Evolutionary conservation across 2,329 filamentous ascomycete genomes (phyloP).

Genomic region (Penicillium psychrosexuale): DNA sequence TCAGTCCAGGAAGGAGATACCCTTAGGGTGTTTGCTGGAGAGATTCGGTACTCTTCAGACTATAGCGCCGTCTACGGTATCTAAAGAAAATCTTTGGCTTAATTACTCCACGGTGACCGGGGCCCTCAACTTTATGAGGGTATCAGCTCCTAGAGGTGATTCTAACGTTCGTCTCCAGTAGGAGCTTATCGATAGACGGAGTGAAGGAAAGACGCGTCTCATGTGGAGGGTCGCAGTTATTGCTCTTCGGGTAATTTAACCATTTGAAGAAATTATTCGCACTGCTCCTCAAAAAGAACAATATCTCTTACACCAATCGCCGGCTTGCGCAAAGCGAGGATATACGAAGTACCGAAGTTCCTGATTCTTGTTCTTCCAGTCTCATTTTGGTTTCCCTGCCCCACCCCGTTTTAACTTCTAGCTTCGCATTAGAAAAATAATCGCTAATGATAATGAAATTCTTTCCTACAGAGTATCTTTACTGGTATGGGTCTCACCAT

Average conservation of each 20-base stretch:
- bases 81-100: slow-evolving; percentile 7
- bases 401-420: no score
- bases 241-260: neutral
- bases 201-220: neutral
- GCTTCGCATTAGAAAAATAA: no score
- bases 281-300: slow-evolving; percentile 3
- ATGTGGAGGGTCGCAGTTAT: slow-evolving; percentile 1
- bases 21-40: neutral
- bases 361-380: neutral
- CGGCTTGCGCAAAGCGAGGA: neutral
- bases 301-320: slow-evolving; percentile 1
- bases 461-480: no score
- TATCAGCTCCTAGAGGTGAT: neutral
- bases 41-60: neutral
- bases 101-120: slow-evolving; percentile 9
- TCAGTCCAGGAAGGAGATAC: neutral
- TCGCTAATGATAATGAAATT: no score
- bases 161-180: slow-evolving; percentile 1
- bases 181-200: neutral
- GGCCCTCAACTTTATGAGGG: neutral
- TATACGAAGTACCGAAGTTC: neutral
- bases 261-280: slow-evolving; percentile 1
- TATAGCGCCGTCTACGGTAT: neutral
- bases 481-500: no score
- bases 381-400: no score